Percentiles rank a stretch among this genome's conserved stretches.
phyloP scores from a whole-genome alignment of 805 yeast species.

The Danielozyma ontarioensis region DNA sequence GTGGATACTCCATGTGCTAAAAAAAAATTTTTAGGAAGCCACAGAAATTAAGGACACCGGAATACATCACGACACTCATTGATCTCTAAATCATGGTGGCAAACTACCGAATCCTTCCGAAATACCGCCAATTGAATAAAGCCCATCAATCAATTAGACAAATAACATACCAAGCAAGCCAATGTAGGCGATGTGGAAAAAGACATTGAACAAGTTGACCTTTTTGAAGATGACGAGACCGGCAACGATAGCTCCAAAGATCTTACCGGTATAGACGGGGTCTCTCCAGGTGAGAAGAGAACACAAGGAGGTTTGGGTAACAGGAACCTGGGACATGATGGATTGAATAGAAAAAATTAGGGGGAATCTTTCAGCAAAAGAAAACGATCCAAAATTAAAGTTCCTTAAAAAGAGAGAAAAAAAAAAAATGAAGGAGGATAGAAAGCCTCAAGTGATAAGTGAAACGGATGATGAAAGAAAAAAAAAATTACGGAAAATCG shows the following conservation, averaged over 20 bases:
- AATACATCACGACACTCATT: too few species aligned
- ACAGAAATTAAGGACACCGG: too few species aligned
- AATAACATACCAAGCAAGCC: conserved; percentile 41
- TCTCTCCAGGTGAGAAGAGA: conserved; percentile 66
- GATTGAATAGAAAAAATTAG: background rate
- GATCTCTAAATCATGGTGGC: too few species aligned
- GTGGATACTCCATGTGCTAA: too few species aligned
- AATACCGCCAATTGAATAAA: too few species aligned
- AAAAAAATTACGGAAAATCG: too few species aligned
- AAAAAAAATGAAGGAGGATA: too few species aligned
- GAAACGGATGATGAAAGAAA: background rate
- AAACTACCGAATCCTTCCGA: too few species aligned
- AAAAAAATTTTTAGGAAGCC: too few species aligned
- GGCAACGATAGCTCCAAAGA: conserved; percentile 59
- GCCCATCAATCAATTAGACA: background rate
- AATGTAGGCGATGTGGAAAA: conserved; percentile 56
- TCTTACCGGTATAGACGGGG: conserved; percentile 72
- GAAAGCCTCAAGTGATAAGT: background rate
- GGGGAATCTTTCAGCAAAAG: background rate
- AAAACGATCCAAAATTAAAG: background rate
- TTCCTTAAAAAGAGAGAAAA: background rate
- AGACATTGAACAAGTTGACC: conserved; percentile 55
- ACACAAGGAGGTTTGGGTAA: conserved; percentile 12
- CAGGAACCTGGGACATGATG: background rate
- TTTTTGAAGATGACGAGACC: conserved; percentile 54